Evolutionary conservation across 148 eudicot species (phyloP), one percentile per base, ranked within the genome.

Genomic region (Rhododendron henanense): DNA sequence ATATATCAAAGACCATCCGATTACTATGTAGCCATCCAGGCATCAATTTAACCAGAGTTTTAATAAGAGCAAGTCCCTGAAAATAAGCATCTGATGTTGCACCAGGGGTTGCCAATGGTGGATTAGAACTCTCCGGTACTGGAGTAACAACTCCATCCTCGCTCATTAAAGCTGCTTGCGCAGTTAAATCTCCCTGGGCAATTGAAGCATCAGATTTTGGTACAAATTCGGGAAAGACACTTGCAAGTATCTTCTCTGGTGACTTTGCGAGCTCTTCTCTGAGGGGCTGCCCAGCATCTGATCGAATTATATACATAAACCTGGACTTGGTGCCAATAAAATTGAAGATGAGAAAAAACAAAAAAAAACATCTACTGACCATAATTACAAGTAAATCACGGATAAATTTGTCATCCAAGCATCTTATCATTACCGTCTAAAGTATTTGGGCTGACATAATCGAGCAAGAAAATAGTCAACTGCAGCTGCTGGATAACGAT

Each of bases 231-330:
- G 96, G 93, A 81, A 97, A 95, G 28, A 94, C 98, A 90, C 92
- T 90, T 3, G 91, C 91, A 79, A 97, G 92, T 83, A 97, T 95
- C 86, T 95, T 95, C 81, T 91, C 94, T 28, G 99, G 98, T 21
- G 96, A 97, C 88, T 94, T 97, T 53, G 98, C 96, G 76, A 97
- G 99, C 91, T 97, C 99, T 88, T 97, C 99, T 85, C 98, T 91
- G 90, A 97, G 90, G 67, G 98, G 94, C 78, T 93, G 98, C 78
- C 99, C 99, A 92, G 96, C 99, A 89, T 95, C 99, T 81, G 98
- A 97, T 78, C 93, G 92, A 53, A 95, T 92, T 84, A 95, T 95
- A 88, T 97, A 97, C 96, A 97, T 94, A 84, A 96, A 94, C 92
- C 99, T 95, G 91, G 69, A 91, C 80, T 81, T 75, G 7, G 33